Base-by-base conservation (phyloP, 2,329 filamentous ascomycete genomes). In the Conoideocrella luteorostrata region DNA sequence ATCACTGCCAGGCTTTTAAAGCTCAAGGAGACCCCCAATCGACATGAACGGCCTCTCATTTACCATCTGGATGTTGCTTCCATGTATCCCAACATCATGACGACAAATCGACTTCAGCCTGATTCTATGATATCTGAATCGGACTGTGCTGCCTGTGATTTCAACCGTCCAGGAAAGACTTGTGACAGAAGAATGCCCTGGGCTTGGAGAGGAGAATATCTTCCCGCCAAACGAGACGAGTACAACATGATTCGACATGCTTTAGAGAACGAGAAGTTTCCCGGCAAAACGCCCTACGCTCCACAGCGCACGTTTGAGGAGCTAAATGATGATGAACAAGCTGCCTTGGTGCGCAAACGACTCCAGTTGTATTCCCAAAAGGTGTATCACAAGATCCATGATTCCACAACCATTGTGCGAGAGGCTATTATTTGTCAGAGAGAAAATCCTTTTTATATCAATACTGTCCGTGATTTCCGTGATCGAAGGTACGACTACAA, bases 1-100 rank as follows among this genome's bases (percentile, higher is more conserved):
- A 97, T 98, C 52, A 69, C 74, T 3, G 77, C 82, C 22, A 79
- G 77, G 48, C 68, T 98, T 26, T 70, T 76, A 41, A 74, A 81
- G 49, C 72, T 98, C 41, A 94, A 86, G 62, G 74, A 82, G 41
- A 93, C 84, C 1, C 91, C 93, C 1, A 89, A 94, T 56, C 78
- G 93, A 50, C 81, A 74, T 53, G 93, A 98, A 62, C 74, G 82
- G 34, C 93, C 93, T 4, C 77, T 94, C 24, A 98, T 98, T 52
- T 98, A 98, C 67, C 93, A 98, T 74, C 72, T 98, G 68, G 93
- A 98, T 60, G 94, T 98, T 46, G 93, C 93, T 15, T 96, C 93
- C 47, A 98, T 98, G 93, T 98, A 98, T 62, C 93, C 93, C 9
- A 98, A 98, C 65, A 98, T 98, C 63, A 98, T 98, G 94, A 98